Base-by-base conservation (phyloP, 2,329 filamentous ascomycete genomes). In the Cytospora piceae region DNA sequence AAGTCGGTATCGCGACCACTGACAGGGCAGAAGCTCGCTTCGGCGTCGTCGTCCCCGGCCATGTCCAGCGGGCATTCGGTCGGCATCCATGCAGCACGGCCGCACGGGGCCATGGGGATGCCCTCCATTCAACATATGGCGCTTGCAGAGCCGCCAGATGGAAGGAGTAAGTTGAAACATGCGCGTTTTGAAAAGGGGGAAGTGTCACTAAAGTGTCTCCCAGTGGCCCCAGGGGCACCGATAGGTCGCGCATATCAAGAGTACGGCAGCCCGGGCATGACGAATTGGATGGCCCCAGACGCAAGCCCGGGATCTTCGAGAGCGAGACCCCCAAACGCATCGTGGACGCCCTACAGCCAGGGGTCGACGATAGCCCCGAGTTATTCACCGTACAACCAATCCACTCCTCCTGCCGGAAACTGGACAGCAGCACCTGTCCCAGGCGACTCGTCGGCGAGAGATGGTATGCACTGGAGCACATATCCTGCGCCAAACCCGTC, bases 311-410 rank as follows among this genome's bases (percentile, higher is more conserved):
- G 72, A 67, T 72, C 78, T n/a, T 76, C 80, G 4, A 20, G 57
- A 6, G 15, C 54, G 15, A 83, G 82, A 65, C 72, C 79, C n/a
- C 20, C 46, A 9, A 49, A 24, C 11, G 75, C 75, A 49, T 76
- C 77, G 15, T 88, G 85, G 85, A 77, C 80, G 67, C 73, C 78
- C 8, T 85, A 82, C 70, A 73, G 82, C 12, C 77, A 82, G 52
- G 83, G 84, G 9, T 17, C 59, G n/a, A 80, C 83, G 12, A 76
- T 85, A 39, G 81, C 81, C 4, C 77, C 82, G 0, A 81, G 80
- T 3, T 83, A 82, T 67, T 81, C 83, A 6, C 79, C 82, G 1
- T 86, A 84, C 70, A 76, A 78, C 7, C 77, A 79, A 27, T 77
- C 80, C 52, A 74, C 76, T 1, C 73, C 79, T 17, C 71, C 74